Percentiles rank a stretch among this genome's conserved stretches.
Evolutionary conservation across 1,139 yeast genomes (phyloP).

Genomic region (Candida tetrigidarum): DNA sequence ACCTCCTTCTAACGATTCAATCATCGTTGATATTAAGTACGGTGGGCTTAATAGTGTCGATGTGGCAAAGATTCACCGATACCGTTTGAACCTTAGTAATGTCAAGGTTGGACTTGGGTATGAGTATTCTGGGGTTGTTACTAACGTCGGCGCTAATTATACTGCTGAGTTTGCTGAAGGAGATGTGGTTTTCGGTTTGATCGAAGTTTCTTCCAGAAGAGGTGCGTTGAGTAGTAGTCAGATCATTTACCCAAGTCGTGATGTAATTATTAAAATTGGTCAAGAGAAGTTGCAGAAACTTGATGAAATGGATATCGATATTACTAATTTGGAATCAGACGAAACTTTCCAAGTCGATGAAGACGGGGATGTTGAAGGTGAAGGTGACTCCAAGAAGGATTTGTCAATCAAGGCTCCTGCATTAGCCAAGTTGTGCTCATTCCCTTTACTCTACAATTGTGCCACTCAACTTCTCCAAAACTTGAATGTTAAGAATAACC

Average conservation of each 20-base stretch:
- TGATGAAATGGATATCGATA: conserved; percentile 22
- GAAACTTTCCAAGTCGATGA: conserved; percentile 22
- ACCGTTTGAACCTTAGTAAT: conserved; percentile 40
- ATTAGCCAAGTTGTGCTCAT: conserved; percentile 38
- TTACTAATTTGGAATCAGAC: conserved; percentile 16
- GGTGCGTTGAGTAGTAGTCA: conserved; percentile 44
- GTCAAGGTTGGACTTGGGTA: conserved; percentile 47
- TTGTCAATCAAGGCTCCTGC: too few relatives aligned
- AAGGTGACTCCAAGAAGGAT: background rate
- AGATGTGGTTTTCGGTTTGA: conserved; percentile 40
- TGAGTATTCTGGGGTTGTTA: conserved; percentile 43
- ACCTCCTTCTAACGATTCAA: conserved; percentile 35
- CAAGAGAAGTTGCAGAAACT: conserved; percentile 28
- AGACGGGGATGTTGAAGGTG: conserved; percentile 11
- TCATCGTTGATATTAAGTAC: conserved; percentile 44
- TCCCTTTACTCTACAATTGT: conserved; percentile 43
- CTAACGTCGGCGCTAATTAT: conserved; percentile 35
- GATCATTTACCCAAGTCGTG: conserved; percentile 37
- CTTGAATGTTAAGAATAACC: conserved; percentile 20
- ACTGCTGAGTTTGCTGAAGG: conserved; percentile 32
- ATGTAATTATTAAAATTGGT: conserved; percentile 33
- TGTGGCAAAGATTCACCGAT: conserved; percentile 41
- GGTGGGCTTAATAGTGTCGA: conserved; percentile 45
- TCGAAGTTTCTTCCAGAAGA: conserved; percentile 37
- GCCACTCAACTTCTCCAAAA: conserved; percentile 43